Base-by-base conservation (phyloP, 129 eudicot species). In the Flaveria linearis region DNA sequence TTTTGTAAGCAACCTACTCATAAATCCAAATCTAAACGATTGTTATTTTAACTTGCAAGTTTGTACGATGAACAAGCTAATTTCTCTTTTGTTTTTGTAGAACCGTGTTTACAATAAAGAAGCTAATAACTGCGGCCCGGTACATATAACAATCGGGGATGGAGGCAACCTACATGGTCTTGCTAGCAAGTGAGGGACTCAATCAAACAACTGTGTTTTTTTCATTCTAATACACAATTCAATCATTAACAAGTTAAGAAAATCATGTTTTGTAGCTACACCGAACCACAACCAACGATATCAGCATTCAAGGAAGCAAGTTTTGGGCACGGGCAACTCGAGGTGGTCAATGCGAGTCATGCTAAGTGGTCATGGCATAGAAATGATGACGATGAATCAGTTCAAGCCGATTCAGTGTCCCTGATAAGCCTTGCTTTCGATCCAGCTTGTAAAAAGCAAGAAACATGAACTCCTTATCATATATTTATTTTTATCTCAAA, bases 131-230 rank as follows among this genome's bases (percentile, higher is more conserved):
- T 91, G 97, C 46, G 97, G 95, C 13, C 87, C 92, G 2, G 72
- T 83, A 51, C 64, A 91, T 73, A 86, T 91, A 46, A 88, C 87
- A 10, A 88, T 88, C 61, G 97, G 95, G 18, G 97, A 88, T 66
- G 97, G 97, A 33, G 97, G 95, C 68, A 91, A 91, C 72, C 76
- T 79, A 0, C 90, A 88, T 77, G 95, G 95, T 3, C 88, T 87
- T 3, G 90, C 92, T 1, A 79, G 68, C 72, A 74, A 69, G 95
- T 86, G 77, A 79, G 84, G 50, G 55, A 72, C 65, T 58, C n/a
- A 23, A 42, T n/a, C 39, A 71, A 69, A 49, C 42, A 3, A 18
- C 3, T 15, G 0, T 11, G 9, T 22, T 14, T 4, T 22, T 18
- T 43, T 4, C 58, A 87, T 0, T 41, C 10, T 7, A 30, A 17